Evolutionary conservation across 2,329 filamentous ascomycete species (phyloP), one percentile per base, ranked within the genome.

Genomic region (Albophoma yamanashiensis): DNA sequence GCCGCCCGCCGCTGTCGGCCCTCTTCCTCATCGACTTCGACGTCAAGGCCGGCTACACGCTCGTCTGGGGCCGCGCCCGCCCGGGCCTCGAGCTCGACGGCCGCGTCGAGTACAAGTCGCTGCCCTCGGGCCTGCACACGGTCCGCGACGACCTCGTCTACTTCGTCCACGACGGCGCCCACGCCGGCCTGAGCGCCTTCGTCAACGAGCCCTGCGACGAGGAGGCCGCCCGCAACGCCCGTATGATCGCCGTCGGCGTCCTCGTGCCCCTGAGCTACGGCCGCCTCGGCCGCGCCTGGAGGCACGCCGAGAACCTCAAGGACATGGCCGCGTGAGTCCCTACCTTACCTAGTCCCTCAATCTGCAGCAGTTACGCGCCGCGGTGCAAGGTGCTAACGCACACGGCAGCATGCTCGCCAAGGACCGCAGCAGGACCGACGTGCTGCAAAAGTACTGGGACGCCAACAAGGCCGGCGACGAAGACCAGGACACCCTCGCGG

Each of bases 21-120:
- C 81, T 95, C 42, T 96, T 96, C 74, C 81, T 96, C 63, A 93
- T 96, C 74, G 86, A 89, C 70, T 96, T 96, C 76, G 92, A 96
- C 75, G 89, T 93, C 76, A 94, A 92, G 74, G 88, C 91, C 68
- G 92, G 92, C 78, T 96, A 88, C 75, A 96, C 91, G 55, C 89
- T 97, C 70, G 85, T 86, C 42, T 97, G 94, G 94, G 91, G 95
- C 73, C 86, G 84, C 65, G 84, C 88, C 15, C 75, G 85, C 1
- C 79, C 85, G 17, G 86, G 84, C 56, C 81, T 93, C 75, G 80
- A 83, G 74, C 82, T 97, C 56, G 90, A 96, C 66, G 91, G 91
- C 59, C 86, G 89, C 31, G 91, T 97, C 68, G 94, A 99, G 75
- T 99, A 92, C 82, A 97, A 97, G 76, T 95, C 91, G 63, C 82